Percentiles rank a stretch among this genome's conserved stretches.
Conservation (phyloP, 441 rosid genomes). For the Syzygium syzygioides region DNA sequence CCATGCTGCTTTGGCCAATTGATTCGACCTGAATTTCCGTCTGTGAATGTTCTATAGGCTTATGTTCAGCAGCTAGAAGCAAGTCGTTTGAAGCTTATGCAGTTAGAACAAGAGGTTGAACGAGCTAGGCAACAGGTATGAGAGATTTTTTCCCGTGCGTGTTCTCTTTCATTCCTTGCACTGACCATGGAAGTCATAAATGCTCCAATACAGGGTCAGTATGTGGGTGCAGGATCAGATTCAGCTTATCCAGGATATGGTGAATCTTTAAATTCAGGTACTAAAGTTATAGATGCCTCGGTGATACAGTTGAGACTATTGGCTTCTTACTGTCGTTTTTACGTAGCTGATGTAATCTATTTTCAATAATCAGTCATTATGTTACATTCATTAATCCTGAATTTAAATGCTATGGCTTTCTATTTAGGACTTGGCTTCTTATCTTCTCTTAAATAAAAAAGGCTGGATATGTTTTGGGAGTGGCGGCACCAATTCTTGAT, state of each 20-base stretch:
- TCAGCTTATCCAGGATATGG: neutral
- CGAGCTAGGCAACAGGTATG: conserved; percentile 70
- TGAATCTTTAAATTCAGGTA: neutral
- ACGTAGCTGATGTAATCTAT: neutral
- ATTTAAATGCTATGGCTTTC: neutral
- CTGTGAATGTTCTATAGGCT: neutral
- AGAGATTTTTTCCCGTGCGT: neutral
- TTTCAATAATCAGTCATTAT: neutral
- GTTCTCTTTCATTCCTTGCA: neutral
- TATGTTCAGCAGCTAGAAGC: conserved; percentile 16
- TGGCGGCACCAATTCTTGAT: neutral
- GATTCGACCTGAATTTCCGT: neutral
- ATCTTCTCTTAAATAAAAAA: neutral
- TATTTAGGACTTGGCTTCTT: neutral
- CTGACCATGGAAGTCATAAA: neutral
- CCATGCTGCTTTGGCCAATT: neutral
- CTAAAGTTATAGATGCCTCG: neutral
- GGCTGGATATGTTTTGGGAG: neutral
- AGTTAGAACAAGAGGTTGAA: conserved; percentile 7
- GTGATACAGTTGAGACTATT: neutral
- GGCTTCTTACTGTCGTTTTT: neutral
- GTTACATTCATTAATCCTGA: neutral
- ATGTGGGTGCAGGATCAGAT: neutral
- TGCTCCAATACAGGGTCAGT: neutral
- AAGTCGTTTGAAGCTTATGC: conserved; percentile 8